A percentile compares a stretch with the other conserved stretches of the same genome.
Conservation (phyloP, 257 asterid species). For the Solanum raphanifolium region DNA sequence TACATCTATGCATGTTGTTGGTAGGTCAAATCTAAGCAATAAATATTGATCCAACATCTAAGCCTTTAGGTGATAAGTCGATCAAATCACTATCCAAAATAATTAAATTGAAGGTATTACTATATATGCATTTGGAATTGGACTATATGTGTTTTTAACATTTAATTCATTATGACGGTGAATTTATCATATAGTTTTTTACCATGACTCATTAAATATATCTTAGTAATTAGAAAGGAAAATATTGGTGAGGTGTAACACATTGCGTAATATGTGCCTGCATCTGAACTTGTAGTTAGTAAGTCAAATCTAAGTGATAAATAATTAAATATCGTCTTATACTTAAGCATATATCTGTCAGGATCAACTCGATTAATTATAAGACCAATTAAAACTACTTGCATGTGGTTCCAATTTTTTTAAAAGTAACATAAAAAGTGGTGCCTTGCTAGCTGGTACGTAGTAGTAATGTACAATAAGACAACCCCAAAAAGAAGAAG, state of each 20-base stretch:
- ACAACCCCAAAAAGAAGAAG: background rate
- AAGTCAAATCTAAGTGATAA: too few species aligned
- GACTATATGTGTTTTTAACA: background rate
- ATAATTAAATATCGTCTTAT: too few species aligned
- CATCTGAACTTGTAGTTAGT: background rate
- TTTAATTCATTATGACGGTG: background rate
- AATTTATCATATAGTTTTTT: background rate
- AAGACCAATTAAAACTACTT: background rate
- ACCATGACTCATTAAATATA: rapidly evolving
- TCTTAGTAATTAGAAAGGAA: background rate
- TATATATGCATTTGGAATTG: background rate
- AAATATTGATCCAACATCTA: background rate
- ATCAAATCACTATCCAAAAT: background rate
- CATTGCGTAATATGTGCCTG: background rate
- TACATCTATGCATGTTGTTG: background rate
- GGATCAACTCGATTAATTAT: too few species aligned
- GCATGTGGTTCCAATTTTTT: background rate
- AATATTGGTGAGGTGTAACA: background rate
- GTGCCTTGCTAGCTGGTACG: background rate
- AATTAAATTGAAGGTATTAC: background rate
- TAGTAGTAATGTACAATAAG: background rate
- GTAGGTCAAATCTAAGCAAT: background rate
- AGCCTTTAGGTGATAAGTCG: background rate
- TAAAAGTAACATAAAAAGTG: background rate
- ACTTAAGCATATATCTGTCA: too few species aligned